These are phyloP conservation scores for Diaporthe australafricana DNA, from an alignment of 2,329 filamentous ascomycete species.

Conservation along the genomic window DNA sequence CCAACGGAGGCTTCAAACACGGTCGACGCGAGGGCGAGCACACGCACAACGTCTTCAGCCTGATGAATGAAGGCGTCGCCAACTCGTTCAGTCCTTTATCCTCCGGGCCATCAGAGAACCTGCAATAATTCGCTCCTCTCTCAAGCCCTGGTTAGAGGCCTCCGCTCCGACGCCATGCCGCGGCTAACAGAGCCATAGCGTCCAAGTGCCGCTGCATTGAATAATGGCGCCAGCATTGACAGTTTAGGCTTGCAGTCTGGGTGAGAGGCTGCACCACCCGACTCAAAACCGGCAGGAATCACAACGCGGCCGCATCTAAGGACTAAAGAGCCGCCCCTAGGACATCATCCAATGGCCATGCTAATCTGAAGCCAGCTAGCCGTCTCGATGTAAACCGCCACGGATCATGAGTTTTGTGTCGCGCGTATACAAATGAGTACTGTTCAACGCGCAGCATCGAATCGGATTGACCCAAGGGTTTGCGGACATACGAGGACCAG, in stretches of 20 bases:
- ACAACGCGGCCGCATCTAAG: conserved; percentile 1
- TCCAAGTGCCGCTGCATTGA: not conserved
- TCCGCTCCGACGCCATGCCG: not conserved
- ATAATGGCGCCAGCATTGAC: not conserved
- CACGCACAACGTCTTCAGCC: too few relatives aligned
- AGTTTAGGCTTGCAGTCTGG: not conserved
- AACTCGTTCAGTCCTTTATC: not conserved
- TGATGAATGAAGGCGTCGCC: not conserved
- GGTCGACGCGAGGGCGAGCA: not conserved
- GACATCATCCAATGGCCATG: not conserved
- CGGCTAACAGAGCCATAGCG: not conserved
- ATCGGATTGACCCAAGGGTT: not conserved
- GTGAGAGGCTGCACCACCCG: not conserved
- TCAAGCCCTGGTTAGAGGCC: not conserved
- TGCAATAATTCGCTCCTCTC: not conserved
- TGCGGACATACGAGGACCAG: not conserved
- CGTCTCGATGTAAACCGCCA: not conserved
- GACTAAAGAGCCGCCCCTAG: not conserved
- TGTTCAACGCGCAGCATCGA: not conserved
- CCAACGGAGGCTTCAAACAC: not conserved
- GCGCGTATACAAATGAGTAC: not conserved
- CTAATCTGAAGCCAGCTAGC: not conserved
- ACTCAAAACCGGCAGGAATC: conserved; percentile 16
- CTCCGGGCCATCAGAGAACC: not conserved
- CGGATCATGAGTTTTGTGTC: not conserved